Conservation (phyloP, 495 filamentous ascomycete species). For the Aspergillus sparsus region DNA sequence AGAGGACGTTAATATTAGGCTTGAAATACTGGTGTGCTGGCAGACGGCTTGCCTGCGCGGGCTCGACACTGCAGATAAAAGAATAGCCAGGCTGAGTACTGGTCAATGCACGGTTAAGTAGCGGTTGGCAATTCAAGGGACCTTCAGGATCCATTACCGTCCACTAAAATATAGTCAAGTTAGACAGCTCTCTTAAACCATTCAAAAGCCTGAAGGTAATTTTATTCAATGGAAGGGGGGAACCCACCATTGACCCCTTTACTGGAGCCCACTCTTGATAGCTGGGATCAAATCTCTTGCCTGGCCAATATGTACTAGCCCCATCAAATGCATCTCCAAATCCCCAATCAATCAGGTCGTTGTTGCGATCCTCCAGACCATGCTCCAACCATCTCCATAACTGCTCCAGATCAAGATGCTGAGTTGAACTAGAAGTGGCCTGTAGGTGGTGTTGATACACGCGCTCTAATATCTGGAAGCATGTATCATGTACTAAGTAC, state of each 20-base stretch:
- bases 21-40: neutral
- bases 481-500: neutral
- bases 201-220: neutral
- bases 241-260: neutral
- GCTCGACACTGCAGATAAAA: neutral
- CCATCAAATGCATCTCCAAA: neutral
- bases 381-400: neutral
- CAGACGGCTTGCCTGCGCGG: neutral
- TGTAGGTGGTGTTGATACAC: neutral
- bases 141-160: neutral
- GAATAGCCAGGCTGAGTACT: neutral
- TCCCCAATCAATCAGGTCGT: neutral
- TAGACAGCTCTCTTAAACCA: neutral
- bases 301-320: neutral
- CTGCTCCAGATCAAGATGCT: neutral
- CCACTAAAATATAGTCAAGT: neutral
- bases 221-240: neutral
- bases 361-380: slow-evolving; percentile 1
- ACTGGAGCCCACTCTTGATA: neutral
- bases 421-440: neutral
- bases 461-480: slow-evolving; percentile 2
- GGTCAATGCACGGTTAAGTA: neutral
- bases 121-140: neutral
- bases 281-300: neutral
- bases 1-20: neutral